Percentiles rank a stretch among this genome's conserved stretches.
Evolutionary conservation across 768 basidiomycete species (phyloP).

Genomic region (Neoboletus brunneissimus): DNA sequence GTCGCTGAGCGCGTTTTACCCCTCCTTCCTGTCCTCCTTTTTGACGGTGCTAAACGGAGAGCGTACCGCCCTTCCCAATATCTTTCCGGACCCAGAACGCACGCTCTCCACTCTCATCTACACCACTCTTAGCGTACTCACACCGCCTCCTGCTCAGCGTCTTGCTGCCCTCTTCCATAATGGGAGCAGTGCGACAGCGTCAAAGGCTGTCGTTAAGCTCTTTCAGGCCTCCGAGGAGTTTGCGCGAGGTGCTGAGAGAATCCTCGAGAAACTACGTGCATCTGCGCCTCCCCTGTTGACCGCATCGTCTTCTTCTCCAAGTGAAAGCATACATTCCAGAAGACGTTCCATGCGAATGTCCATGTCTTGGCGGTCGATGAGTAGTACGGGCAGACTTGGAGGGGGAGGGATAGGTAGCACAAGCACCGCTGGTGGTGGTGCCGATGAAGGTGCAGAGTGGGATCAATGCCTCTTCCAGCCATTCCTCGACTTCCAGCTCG

Average conservation of each 20-base stretch:
- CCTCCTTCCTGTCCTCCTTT: slow-evolving; percentile 71
- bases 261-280: slow-evolving; percentile 69
- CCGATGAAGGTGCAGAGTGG: slow-evolving; percentile 57
- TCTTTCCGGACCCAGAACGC: slow-evolving; percentile 81
- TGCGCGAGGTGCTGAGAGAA: slow-evolving; percentile 64
- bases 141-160: slow-evolving; percentile 79
- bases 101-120: slow-evolving; percentile 82
- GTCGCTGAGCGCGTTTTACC: slow-evolving; percentile 64
- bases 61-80: slow-evolving; percentile 67
- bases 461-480: slow-evolving; percentile 91
- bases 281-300: slow-evolving; percentile 25
- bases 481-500: slow-evolving; percentile 86
- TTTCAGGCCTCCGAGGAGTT: slow-evolving; percentile 84
- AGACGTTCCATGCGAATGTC: slow-evolving; percentile 63
- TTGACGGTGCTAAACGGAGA: slow-evolving; percentile 66
- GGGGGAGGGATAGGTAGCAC: slow-evolving; percentile 11
- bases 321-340: slow-evolving; percentile 36
- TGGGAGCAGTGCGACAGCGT: slow-evolving; percentile 52
- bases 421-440: background rate
- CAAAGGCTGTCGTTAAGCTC: slow-evolving; percentile 67
- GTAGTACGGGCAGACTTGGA: slow-evolving; percentile 18
- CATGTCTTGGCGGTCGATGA: slow-evolving; percentile 54
- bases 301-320: slow-evolving; percentile 22
- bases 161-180: slow-evolving; percentile 67
- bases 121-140: slow-evolving; percentile 72